Evolutionary conservation across 1,284 basidiomycete species (phyloP), one percentile per base, ranked within the genome.

Genomic region (Moesziomyces antarcticus): DNA sequence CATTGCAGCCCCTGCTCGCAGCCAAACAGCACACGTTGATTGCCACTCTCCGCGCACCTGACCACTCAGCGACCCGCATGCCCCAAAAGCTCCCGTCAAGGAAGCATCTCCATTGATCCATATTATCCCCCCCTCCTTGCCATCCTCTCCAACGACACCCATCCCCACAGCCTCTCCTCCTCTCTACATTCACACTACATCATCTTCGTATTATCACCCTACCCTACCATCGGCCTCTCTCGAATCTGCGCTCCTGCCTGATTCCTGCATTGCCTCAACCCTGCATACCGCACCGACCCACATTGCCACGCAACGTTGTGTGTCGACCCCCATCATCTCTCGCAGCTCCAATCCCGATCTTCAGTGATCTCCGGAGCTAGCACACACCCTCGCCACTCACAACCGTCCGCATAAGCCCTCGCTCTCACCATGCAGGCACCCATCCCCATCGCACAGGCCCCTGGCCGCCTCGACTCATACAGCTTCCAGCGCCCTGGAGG

Each of bases 351-450:
- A 14, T 18, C 14, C 16, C 16, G 35, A 37, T 37, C 35, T 16
- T 11, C 16, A 13, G 10, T 37, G 35, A 41, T 20, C 40, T 18
- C 22, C 30, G 11, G 41, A 44, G 13, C 22, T 37, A 50, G 24
- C 57, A 35, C 9, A 30, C 21, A 33, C 5, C 24, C 33, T 18
- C 13, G n/a, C 30, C 37, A 20, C 16, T 21, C 20, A 21, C 20
- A 21, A 20, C 35, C 35, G 21, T 21, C 5, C 11, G 9, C 24
- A 45, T 21, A 64, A 16, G 21, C 60, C 30, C 42, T 56, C 44
- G 44, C 54, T 11, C 2, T 55, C 55, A 73, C 44, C 30, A 76
- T 76, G 74, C 74, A 68, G 47, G 67, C 74, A 47, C 74, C 74
- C 13, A 76, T 76, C 30, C 69, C 74, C 22, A 76, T 76, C 50